Percentiles rank a stretch among this genome's conserved stretches.
These are phyloP conservation scores for Camelina hispida DNA, from an alignment of 345 rosid genomes.

Conservation along the genomic window DNA sequence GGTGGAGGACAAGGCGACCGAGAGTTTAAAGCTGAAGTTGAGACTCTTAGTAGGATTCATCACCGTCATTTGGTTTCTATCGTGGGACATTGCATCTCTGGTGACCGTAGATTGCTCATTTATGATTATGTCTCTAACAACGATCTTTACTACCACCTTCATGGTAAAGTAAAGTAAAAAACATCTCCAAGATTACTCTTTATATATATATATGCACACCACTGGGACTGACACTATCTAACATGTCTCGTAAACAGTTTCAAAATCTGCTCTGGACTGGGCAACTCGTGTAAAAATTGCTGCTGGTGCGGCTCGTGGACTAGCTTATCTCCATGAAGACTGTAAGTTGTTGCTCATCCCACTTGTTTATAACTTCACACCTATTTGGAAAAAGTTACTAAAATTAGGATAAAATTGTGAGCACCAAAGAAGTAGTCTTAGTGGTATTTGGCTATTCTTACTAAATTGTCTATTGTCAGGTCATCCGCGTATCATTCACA, in stretches of 20 bases:
- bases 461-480: constrained; percentile 51
- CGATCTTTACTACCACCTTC: constrained; percentile 92
- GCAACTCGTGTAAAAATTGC: constrained; percentile 80
- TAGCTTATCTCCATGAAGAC: constrained; percentile 97
- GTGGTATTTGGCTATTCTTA: constrained; percentile 12
- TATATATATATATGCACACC: not conserved
- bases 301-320: constrained; percentile 95
- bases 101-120: constrained; percentile 76
- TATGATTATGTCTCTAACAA: constrained; percentile 87
- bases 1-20: constrained; percentile 94
- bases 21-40: constrained; percentile 93
- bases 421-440: not conserved
- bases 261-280: constrained; percentile 68
- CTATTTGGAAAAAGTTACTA: too few species aligned
- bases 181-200: not conserved
- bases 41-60: constrained; percentile 87
- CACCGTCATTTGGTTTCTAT: constrained; percentile 96
- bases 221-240: constrained; percentile 12
- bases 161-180: constrained; percentile 65
- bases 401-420: not conserved
- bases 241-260: constrained; percentile 48
- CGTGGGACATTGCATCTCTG: constrained; percentile 91
- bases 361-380: not conserved
- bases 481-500: constrained; percentile 91
- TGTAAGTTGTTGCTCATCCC: constrained; percentile 55